These are phyloP conservation scores for Gossypium anomalum DNA, from an alignment of 345 rosid genomes.

Conservation along the genomic window DNA sequence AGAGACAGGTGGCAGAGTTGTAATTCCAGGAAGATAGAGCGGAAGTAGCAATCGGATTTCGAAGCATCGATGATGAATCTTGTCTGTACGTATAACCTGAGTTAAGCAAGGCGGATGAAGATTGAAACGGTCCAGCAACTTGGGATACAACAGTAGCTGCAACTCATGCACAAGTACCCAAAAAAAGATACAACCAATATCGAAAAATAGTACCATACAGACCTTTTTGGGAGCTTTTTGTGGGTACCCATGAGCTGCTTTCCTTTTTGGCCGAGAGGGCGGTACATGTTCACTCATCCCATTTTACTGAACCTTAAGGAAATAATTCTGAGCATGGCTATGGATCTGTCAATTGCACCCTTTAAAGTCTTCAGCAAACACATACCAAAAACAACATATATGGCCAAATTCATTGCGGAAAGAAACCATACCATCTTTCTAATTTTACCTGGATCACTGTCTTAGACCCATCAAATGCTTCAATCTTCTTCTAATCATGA, in stretches of 20 bases:
- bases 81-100: constrained; percentile 35
- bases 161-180: not conserved
- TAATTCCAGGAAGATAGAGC: constrained; percentile 52
- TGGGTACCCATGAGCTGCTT: constrained; percentile 90
- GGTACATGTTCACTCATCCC: constrained; percentile 83
- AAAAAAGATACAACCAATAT: not conserved
- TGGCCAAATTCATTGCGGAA: not conserved
- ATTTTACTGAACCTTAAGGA: constrained; percentile 82
- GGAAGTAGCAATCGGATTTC: constrained; percentile 35
- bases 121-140: constrained; percentile 36
- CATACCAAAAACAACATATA: not conserved
- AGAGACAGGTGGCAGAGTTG: constrained; percentile 33
- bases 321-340: constrained; percentile 94
- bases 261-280: constrained; percentile 92
- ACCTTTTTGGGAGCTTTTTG: constrained; percentile 79
- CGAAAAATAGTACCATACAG: not conserved
- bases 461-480: constrained; percentile 88
- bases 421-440: not conserved
- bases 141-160: constrained; percentile 48
- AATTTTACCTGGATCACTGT: constrained; percentile 75
- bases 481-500: constrained; percentile 96
- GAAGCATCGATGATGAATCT: constrained; percentile 43
- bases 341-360: constrained; percentile 57
- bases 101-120: constrained; percentile 46
- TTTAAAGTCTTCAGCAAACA: constrained; percentile 7